Evolutionary conservation across 495 filamentous ascomycete genomes (phyloP).

Genomic region (Hypoxylon trugodes): DNA sequence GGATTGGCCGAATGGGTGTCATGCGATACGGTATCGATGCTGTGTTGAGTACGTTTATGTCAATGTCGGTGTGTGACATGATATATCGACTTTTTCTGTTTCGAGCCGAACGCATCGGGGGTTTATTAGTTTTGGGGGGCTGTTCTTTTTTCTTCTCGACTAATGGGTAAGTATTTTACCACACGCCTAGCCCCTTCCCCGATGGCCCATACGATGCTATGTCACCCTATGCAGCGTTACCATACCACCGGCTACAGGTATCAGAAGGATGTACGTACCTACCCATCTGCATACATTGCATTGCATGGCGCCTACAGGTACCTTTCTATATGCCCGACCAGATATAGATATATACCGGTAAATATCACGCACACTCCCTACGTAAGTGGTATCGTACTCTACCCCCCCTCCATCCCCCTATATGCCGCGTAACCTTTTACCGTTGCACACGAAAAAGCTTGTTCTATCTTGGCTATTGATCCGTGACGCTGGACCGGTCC

Average conservation of each 20-base stretch:
- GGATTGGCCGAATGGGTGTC: constrained; percentile 26
- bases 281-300: constrained; percentile 1
- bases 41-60: constrained; percentile 13
- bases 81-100: constrained; percentile 21
- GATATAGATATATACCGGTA: constrained; percentile 24
- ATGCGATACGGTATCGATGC: constrained; percentile 14
- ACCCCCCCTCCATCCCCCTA: neutral
- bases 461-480: constrained; percentile 38
- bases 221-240: constrained; percentile 25
- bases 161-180: too few species aligned
- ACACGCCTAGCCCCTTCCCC: constrained; percentile 26
- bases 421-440: constrained; percentile 27
- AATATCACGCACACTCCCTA: constrained; percentile 1
- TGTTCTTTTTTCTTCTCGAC: neutral
- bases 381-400: constrained; percentile 8
- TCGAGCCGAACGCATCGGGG: constrained; percentile 38
- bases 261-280: constrained; percentile 6
- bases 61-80: constrained; percentile 29
- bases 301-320: neutral
- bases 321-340: neutral
- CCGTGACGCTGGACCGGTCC: constrained; percentile 24
- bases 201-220: constrained; percentile 1
- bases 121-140: constrained; percentile 33
- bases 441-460: constrained; percentile 38
- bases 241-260: constrained; percentile 2